Conservation (phyloP, 306 rosid species). For the Rosa chinensis region DNA sequence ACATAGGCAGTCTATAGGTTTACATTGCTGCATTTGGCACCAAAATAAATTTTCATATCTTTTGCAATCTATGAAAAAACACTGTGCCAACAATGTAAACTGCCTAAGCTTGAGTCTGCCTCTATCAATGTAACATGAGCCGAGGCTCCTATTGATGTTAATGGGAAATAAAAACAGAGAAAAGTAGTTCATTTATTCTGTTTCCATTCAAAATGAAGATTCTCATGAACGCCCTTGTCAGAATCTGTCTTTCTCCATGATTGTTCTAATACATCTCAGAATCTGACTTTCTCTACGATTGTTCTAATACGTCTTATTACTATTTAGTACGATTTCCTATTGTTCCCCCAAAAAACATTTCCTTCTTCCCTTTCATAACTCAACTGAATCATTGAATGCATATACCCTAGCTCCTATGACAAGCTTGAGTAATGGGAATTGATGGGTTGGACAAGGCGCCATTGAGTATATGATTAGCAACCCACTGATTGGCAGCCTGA, state of each 20-base stretch:
- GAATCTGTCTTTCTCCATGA: neutral
- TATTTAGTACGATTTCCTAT: neutral
- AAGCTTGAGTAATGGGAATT: slow-evolving; percentile 65
- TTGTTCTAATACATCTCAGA: neutral
- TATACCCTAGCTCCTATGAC: slow-evolving; percentile 40
- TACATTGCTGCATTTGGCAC: neutral
- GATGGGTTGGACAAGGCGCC: slow-evolving; percentile 68
- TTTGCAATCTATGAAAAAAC: neutral
- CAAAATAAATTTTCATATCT: neutral
- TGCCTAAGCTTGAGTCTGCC: neutral
- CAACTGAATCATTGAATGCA: neutral
- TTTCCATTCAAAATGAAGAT: neutral
- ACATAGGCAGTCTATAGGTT: neutral
- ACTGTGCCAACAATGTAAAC: neutral
- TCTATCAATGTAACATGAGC: neutral
- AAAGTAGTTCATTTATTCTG: neutral
- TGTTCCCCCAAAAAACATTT: neutral
- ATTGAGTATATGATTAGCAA: slow-evolving; percentile 59
- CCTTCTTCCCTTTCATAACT: neutral
- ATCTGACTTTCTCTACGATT: neutral
- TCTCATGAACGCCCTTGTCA: neutral
- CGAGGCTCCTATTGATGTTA: neutral
- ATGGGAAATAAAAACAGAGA: neutral
- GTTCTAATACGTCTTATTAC: slow-evolving; percentile 6
- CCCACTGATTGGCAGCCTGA: slow-evolving; percentile 81